A percentile compares a stretch with the other conserved stretches of the same genome.
These are phyloP conservation scores for Pyrus hybrid DNA, from an alignment of 331 rosid genomes.

Conservation along the genomic window DNA sequence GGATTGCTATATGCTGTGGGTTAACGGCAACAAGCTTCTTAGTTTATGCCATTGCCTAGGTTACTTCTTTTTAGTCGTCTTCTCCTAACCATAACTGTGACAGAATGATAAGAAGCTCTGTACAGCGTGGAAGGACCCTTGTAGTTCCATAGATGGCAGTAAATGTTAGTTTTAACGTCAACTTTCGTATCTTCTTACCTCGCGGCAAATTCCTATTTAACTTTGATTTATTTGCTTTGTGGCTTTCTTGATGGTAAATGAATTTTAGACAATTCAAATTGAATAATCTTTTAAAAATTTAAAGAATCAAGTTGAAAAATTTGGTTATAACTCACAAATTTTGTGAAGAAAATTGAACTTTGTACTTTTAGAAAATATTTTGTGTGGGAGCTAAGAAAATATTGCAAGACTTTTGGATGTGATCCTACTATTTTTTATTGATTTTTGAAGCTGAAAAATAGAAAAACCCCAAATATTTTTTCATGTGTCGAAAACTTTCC, in stretches of 20 bases:
- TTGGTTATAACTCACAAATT: no score
- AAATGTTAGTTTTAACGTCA: constrained; percentile 10
- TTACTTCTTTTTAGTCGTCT: constrained; percentile 18
- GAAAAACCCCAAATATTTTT: no score
- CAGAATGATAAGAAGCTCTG: constrained; percentile 30
- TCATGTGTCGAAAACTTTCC: no score
- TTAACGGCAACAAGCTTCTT: constrained; percentile 26
- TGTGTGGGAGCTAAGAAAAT: no score
- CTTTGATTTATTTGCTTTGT: background rate
- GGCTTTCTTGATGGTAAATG: background rate
- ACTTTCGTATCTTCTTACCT: constrained; percentile 5
- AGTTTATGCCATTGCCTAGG: constrained; percentile 27
- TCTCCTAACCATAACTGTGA: constrained; percentile 32
- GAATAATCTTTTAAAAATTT: no score
- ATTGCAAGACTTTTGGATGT: no score
- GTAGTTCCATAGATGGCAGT: constrained; percentile 16
- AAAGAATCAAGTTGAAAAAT: no score
- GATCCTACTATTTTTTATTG: no score
- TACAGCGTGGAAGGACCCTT: constrained; percentile 32
- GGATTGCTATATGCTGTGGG: constrained; percentile 23
- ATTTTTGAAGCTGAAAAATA: no score
- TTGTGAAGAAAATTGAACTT: no score
- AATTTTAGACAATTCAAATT: background rate
- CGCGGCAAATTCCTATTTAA: background rate
- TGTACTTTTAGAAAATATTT: no score